Conservation (phyloP, 2,329 filamentous ascomycete genomes). For the Xylariaceae sp. region DNA sequence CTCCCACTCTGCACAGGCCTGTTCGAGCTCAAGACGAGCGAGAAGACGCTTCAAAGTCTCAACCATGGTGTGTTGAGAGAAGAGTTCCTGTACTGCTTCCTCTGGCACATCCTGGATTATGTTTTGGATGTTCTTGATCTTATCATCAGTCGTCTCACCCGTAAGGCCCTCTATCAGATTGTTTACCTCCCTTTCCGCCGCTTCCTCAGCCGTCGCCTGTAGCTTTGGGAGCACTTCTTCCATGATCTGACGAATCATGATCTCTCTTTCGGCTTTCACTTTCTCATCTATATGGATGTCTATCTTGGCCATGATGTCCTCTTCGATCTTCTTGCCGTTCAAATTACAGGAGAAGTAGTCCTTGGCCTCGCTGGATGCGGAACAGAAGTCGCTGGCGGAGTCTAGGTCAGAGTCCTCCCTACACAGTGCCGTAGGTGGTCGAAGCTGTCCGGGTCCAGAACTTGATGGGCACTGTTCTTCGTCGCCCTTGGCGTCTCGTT, state of each 20-base stretch:
- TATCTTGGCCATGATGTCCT: too few relatives aligned
- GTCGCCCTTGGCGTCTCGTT: too few relatives aligned
- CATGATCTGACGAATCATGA: background rate
- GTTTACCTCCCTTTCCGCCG: conserved; percentile 3
- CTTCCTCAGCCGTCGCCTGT: background rate
- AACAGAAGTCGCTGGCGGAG: too few relatives aligned
- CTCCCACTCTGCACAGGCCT: conserved; percentile 4
- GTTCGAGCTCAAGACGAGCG: conserved; percentile 1
- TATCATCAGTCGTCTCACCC: conserved; percentile 4
- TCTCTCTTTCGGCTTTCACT: background rate
- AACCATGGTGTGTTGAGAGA: conserved; percentile 2
- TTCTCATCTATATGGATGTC: background rate
- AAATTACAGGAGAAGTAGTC: too few relatives aligned
- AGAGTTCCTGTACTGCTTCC: conserved; percentile 4
- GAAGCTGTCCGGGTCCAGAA: too few relatives aligned
- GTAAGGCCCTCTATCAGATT: background rate
- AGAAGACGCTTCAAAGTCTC: conserved; percentile 2
- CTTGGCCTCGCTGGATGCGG: too few relatives aligned
- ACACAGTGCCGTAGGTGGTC: too few relatives aligned
- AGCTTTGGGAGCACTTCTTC: conserved; percentile 1
- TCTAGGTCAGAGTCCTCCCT: too few relatives aligned
- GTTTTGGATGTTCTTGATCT: conserved; percentile 4
- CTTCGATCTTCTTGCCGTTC: too few relatives aligned
- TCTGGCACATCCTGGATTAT: background rate
- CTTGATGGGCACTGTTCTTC: too few relatives aligned